Conservation (phyloP, 2,329 filamentous ascomycete genomes). For the Aspergillus puulaauensis region DNA sequence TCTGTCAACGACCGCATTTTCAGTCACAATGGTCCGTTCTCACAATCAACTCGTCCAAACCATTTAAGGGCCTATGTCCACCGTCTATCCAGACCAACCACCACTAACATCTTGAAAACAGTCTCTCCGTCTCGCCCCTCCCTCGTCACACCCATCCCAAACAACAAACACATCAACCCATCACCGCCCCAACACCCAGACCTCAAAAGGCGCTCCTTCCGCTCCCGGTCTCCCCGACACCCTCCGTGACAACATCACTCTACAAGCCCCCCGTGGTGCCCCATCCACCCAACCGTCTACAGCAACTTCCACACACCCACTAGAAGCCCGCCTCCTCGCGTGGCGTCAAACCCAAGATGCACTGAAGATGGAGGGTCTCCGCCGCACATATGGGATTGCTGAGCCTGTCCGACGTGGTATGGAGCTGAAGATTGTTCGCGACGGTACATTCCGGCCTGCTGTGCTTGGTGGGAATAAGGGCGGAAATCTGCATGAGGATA, state of each 20-base stretch:
- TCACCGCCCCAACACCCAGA: slow-evolving; percentile 53
- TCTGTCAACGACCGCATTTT: neutral
- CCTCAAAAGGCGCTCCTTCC: slow-evolving; percentile 74
- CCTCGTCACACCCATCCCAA: slow-evolving; percentile 63
- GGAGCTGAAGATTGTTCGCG: slow-evolving; percentile 86
- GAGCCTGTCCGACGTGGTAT: slow-evolving; percentile 91
- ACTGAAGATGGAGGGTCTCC: slow-evolving; percentile 83
- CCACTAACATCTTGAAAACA: slow-evolving; percentile 38
- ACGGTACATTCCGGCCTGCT: slow-evolving; percentile 72
- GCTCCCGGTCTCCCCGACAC: slow-evolving; percentile 92
- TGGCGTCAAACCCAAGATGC: slow-evolving; percentile 89
- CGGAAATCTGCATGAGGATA: slow-evolving; percentile 80
- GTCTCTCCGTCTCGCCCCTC: slow-evolving; percentile 87
- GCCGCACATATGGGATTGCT: slow-evolving; percentile 84
- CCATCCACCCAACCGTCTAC: slow-evolving; percentile 39
- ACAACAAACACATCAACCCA: slow-evolving; percentile 65
- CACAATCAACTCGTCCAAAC: slow-evolving; percentile 7
- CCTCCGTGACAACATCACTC: slow-evolving; percentile 78
- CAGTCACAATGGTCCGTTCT: slow-evolving; percentile 31
- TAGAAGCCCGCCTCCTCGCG: slow-evolving; percentile 82
- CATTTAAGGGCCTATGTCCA: neutral
- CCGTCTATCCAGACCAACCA: neutral
- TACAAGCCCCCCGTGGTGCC: slow-evolving; percentile 52
- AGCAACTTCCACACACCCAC: slow-evolving; percentile 75
- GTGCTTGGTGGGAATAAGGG: slow-evolving; percentile 60